Conservation (phyloP, 805 yeast species). For the Candida ovalis region DNA sequence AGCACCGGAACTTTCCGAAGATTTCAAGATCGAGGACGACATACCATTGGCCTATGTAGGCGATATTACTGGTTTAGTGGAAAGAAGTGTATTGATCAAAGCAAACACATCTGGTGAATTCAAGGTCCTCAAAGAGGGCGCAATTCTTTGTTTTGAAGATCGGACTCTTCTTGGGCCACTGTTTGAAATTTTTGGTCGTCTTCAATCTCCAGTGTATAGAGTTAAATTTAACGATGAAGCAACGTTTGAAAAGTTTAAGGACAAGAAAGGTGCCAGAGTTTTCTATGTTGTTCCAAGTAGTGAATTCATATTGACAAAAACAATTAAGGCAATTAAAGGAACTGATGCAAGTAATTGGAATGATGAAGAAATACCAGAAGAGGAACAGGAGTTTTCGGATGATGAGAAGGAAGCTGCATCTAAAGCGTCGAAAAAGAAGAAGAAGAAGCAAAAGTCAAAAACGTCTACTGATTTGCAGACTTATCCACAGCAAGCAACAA, state of each 20-base stretch:
- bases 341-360: constrained; percentile 93
- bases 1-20: constrained; percentile 66
- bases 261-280: constrained; percentile 51
- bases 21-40: constrained; percentile 50
- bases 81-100: constrained; percentile 64
- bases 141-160: constrained; percentile 75
- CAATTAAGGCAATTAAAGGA: constrained; percentile 69
- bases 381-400: constrained; percentile 92
- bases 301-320: constrained; percentile 71
- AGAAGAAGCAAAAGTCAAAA: constrained; percentile 23
- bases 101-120: constrained; percentile 81
- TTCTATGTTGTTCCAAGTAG: constrained; percentile 80
- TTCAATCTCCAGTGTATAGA: constrained; percentile 77
- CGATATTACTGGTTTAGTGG: constrained; percentile 61
- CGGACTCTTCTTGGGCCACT: constrained; percentile 68
- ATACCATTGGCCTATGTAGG: constrained; percentile 77
- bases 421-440: constrained; percentile 60
- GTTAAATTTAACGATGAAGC: constrained; percentile 58
- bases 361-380: constrained; percentile 91
- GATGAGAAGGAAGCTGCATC: constrained; percentile 82
- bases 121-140: constrained; percentile 74
- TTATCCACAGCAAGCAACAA: constrained; percentile 4
- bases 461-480: not conserved
- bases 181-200: constrained; percentile 86
- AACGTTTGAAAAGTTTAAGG: constrained; percentile 43